Percentiles rank a stretch among this genome's conserved stretches.
phyloP scores from a whole-genome alignment of 495 filamentous ascomycete species.

The Clohesyomyces aquaticus region DNA sequence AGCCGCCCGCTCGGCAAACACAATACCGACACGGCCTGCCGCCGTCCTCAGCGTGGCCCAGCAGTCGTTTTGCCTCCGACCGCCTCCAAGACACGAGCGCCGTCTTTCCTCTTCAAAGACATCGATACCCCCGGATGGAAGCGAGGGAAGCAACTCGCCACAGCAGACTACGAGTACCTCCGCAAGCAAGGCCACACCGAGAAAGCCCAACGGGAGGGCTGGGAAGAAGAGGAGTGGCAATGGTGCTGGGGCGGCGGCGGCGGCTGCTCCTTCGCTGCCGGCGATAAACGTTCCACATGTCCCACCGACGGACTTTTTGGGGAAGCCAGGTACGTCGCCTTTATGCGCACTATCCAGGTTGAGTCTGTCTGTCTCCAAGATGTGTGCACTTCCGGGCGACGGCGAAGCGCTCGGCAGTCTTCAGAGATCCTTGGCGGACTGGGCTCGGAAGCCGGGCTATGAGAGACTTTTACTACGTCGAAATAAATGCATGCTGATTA shows the following conservation, averaged over 20 bases:
- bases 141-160: conserved; percentile 21
- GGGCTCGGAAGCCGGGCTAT: no score
- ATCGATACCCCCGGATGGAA: conserved; percentile 38
- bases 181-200: conserved; percentile 28
- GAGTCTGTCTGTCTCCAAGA: no score
- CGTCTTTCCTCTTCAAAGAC: conserved; percentile 44
- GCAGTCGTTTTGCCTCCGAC: conserved; percentile 28
- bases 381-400: no score
- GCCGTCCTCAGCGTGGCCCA: conserved; percentile 21
- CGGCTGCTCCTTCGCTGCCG: conserved; percentile 43
- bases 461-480: no score
- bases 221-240: conserved; percentile 36
- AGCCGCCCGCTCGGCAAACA: conserved; percentile 35
- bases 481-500: conserved; percentile 23
- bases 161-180: conserved; percentile 26
- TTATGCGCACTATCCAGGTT: no score
- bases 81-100: conserved; percentile 36
- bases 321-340: conserved; percentile 64
- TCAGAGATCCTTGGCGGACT: no score
- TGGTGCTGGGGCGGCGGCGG: background rate
- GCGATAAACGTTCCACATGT: conserved; percentile 74
- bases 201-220: conserved; percentile 38
- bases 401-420: no score
- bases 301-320: conserved; percentile 78
- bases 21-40: conserved; percentile 27